phyloP scores from a whole-genome alignment of 73 alveolate genomes.

The Paramecium tetraurelia region DNA sequence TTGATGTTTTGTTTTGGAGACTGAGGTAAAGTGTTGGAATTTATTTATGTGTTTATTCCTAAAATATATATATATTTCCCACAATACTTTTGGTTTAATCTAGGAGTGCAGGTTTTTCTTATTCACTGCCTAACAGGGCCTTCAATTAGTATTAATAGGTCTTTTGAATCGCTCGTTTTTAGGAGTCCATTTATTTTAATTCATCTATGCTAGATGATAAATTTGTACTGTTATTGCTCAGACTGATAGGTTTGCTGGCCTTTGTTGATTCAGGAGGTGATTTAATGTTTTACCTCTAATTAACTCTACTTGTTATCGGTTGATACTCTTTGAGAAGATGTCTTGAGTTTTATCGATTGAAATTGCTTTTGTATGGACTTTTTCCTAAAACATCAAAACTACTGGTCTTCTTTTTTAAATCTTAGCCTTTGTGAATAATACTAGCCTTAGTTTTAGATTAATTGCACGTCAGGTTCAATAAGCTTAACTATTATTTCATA shows the following conservation, averaged over 20 bases:
- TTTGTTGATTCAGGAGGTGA: not conserved
- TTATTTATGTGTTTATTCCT: not conserved
- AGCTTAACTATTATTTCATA: not conserved
- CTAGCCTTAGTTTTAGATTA: not conserved
- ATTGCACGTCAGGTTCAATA: not conserved
- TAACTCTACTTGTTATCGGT: not conserved
- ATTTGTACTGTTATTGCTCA: not conserved
- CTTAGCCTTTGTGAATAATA: not conserved
- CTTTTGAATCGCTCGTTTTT: not conserved
- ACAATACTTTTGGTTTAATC: not conserved
- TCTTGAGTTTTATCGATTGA: not conserved
- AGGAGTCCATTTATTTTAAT: not conserved
- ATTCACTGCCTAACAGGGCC: not conserved
- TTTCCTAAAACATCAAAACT: constrained; percentile 25
- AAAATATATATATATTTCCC: not conserved
- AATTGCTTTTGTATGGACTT: not conserved
- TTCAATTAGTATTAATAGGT: not conserved
- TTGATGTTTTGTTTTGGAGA: not conserved
- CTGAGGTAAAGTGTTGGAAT: not conserved
- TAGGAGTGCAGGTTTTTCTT: not conserved
- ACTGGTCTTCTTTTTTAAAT: not conserved
- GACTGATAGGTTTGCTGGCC: not conserved
- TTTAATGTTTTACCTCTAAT: not conserved
- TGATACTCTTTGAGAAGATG: not conserved
- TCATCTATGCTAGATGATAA: not conserved